These are phyloP conservation scores for Arthrobotrys pseudoclavata DNA, from an alignment of 2,329 filamentous ascomycete species.

Conservation along the genomic window DNA sequence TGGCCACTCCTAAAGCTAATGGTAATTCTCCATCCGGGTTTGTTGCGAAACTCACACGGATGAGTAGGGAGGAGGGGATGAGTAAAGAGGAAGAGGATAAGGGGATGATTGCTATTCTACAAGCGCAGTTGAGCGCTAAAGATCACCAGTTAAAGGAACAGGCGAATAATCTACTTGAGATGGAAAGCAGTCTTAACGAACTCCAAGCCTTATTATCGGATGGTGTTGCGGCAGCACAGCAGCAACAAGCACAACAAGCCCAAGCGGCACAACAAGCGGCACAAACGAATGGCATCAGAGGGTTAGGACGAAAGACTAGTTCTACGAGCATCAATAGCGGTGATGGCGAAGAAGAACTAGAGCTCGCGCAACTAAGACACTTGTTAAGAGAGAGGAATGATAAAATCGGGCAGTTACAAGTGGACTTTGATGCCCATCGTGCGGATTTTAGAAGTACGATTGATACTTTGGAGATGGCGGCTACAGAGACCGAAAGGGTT, in stretches of 20 bases:
- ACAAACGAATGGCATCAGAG: slow-evolving; percentile 62
- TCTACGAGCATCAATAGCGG: slow-evolving; percentile 66
- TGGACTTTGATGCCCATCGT: slow-evolving; percentile 93
- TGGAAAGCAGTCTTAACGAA: slow-evolving; percentile 89
- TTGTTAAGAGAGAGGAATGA: slow-evolving; percentile 95
- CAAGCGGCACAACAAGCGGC: slow-evolving; percentile 64
- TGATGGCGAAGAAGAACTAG: slow-evolving; percentile 75
- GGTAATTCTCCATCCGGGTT: slow-evolving; percentile 31
- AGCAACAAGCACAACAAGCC: slow-evolving; percentile 65
- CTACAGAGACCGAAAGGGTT: slow-evolving; percentile 92
- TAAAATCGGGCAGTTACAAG: slow-evolving; percentile 90
- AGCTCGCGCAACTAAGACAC: slow-evolving; percentile 77
- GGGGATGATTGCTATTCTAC: slow-evolving; percentile 80
- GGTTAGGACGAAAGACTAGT: slow-evolving; percentile 29
- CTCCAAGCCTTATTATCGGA: slow-evolving; percentile 76
- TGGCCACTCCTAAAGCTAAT: slow-evolving; percentile 34
- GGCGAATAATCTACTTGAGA: slow-evolving; percentile 82
- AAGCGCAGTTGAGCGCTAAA: slow-evolving; percentile 81
- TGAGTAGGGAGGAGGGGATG: slow-evolving; percentile 64
- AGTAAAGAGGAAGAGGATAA: slow-evolving; percentile 68
- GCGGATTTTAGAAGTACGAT: slow-evolving; percentile 98
- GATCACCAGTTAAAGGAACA: slow-evolving; percentile 92
- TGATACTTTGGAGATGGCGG: slow-evolving; percentile 94
- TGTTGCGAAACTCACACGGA: slow-evolving; percentile 61
- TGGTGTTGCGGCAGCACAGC: slow-evolving; percentile 65